Conservation (phyloP, 495 filamentous ascomycete species). For the Staphylotrichum longicolle region DNA sequence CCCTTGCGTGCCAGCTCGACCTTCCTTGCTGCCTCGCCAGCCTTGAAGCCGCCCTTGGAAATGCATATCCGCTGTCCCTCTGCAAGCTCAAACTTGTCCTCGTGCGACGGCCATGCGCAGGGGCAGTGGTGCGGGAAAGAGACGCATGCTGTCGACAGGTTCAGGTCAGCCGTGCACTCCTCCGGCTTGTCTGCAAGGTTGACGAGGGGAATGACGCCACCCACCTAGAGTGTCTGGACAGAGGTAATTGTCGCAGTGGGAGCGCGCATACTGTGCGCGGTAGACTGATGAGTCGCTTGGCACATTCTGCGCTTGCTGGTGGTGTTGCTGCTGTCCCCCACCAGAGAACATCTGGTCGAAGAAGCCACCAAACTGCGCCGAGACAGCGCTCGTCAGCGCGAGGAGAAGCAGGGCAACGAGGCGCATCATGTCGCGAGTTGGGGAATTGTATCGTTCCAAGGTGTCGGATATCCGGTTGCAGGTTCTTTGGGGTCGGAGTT, state of each 20-base stretch:
- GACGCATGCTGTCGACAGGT: constrained; percentile 61
- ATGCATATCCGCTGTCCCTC: constrained; percentile 79
- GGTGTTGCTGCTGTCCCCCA: constrained; percentile 39
- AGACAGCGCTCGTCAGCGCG: constrained; percentile 32
- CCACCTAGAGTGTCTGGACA: constrained; percentile 77
- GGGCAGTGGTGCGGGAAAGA: constrained; percentile 93
- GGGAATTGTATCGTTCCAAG: no score
- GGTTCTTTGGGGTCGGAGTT: no score
- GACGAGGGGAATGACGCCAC: background rate
- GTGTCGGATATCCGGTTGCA: no score
- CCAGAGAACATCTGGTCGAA: constrained; percentile 77
- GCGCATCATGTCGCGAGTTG: constrained; percentile 30
- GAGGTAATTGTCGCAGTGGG: constrained; percentile 84
- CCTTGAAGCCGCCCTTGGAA: constrained; percentile 76
- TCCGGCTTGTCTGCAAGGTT: background rate
- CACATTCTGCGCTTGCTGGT: constrained; percentile 68
- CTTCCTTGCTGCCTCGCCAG: constrained; percentile 70
- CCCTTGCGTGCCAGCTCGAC: constrained; percentile 82
- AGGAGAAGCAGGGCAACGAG: constrained; percentile 34
- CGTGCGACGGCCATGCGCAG: constrained; percentile 73
- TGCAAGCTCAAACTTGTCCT: constrained; percentile 86
- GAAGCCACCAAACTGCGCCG: constrained; percentile 71
- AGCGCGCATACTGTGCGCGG: constrained; percentile 63
- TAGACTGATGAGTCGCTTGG: constrained; percentile 77
- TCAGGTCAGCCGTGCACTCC: background rate